A percentile compares a stretch with the other conserved stretches of the same genome.
Conservation (phyloP, 495 filamentous ascomycete genomes). For the Trichoderma reesei region DNA sequence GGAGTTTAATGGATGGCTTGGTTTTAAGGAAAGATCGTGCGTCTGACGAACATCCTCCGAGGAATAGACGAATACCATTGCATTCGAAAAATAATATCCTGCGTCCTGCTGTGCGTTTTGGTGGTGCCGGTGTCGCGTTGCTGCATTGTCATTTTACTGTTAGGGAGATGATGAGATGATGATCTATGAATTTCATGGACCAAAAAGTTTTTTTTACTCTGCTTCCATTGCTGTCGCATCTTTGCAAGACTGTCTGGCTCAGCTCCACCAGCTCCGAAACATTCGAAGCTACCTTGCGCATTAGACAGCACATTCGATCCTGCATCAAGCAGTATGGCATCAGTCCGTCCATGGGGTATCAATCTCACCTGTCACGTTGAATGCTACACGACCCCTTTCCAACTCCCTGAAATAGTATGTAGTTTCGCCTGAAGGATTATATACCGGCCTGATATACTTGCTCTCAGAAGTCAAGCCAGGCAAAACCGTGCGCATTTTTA, state of each 20-base stretch:
- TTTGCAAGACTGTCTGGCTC: not conserved
- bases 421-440: not conserved
- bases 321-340: not conserved
- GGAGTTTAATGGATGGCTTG: conserved; percentile 11
- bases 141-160: not conserved
- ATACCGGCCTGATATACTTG: not conserved
- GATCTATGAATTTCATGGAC: not conserved
- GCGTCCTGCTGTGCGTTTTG: not conserved
- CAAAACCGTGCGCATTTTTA: not conserved
- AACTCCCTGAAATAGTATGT: not conserved
- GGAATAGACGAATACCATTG: conserved; percentile 14
- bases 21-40: conserved; percentile 10
- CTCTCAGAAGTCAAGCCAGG: not conserved
- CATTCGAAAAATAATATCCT: conserved; percentile 10
- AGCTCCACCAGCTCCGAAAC: too few relatives aligned
- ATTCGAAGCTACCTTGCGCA: too few relatives aligned
- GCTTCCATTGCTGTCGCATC: not conserved
- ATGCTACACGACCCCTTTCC: not conserved
- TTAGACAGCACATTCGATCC: not conserved
- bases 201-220: not conserved
- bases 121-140: not conserved
- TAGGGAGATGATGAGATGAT: not conserved
- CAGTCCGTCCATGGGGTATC: too few relatives aligned
- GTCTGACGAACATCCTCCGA: conserved; percentile 11
- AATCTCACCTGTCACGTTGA: too few relatives aligned